phyloP scores from a whole-genome alignment of 1,284 basidiomycete genomes.

The Peniophora sp. region DNA sequence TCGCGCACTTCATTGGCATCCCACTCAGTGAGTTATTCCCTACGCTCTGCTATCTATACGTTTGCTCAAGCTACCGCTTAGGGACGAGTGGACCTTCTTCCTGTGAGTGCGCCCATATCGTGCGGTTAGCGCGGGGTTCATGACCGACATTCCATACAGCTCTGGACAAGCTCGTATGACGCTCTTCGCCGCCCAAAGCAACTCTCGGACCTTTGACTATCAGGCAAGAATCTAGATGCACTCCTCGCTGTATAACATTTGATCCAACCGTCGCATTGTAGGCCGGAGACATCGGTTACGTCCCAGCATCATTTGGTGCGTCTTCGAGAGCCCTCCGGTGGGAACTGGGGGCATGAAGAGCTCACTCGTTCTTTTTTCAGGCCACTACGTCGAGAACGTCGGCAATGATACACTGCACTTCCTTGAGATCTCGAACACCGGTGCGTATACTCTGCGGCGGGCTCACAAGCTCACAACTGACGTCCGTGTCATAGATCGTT shows the following conservation, averaged over 20 bases:
- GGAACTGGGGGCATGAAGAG: neutral
- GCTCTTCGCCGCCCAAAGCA: slow-evolving; percentile 52
- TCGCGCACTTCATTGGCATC: slow-evolving; percentile 28
- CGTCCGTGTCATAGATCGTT: slow-evolving; percentile 30
- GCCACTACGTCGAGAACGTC: slow-evolving; percentile 67
- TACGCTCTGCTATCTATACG: neutral
- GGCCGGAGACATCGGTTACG: slow-evolving; percentile 59
- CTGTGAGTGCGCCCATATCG: slow-evolving; percentile 21
- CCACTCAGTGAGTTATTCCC: slow-evolving; percentile 4
- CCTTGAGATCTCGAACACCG: slow-evolving; percentile 59
- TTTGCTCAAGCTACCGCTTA: slow-evolving; percentile 56
- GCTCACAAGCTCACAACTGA: neutral
- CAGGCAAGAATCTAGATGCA: too few species aligned
- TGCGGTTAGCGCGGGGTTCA: too few species aligned
- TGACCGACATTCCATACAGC: slow-evolving; percentile 20
- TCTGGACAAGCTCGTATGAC: slow-evolving; percentile 54
- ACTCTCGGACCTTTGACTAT: slow-evolving; percentile 64
- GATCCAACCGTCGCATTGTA: too few species aligned
- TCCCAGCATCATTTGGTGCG: slow-evolving; percentile 47
- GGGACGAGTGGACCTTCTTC: slow-evolving; percentile 62
- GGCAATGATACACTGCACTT: slow-evolving; percentile 56
- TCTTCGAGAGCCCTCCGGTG: slow-evolving; percentile 5
- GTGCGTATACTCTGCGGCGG: slow-evolving; percentile 15
- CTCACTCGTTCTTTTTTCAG: slow-evolving; percentile 16
- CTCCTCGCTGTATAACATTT: too few species aligned